A percentile compares a stretch with the other conserved stretches of the same genome.
These are phyloP conservation scores for Pythium rhizo-oryzae DNA, from an alignment of 352 stramenopile genomes.

Conservation along the genomic window DNA sequence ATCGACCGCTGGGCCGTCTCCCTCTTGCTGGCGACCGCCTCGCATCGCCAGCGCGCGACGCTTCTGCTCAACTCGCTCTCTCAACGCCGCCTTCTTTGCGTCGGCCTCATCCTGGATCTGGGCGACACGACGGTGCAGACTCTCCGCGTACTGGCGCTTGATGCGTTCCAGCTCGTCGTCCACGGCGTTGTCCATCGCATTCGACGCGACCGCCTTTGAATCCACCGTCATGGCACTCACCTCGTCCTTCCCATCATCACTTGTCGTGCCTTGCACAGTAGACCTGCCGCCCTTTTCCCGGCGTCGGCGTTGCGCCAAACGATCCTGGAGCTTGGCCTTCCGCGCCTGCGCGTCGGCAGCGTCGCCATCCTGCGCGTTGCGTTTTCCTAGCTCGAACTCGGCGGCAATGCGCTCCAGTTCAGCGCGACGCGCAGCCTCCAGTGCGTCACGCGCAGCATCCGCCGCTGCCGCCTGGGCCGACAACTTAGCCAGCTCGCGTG, in stretches of 20 bases:
- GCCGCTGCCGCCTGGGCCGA: constrained; percentile 16
- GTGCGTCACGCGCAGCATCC: constrained; percentile 15
- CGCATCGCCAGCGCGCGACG: constrained; percentile 12
- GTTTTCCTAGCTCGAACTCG: constrained; percentile 22
- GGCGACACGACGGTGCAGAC: constrained; percentile 1
- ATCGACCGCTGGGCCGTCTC: background rate
- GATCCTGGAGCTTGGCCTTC: constrained; percentile 14
- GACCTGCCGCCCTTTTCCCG: constrained; percentile 6
- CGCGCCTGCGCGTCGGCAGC: constrained; percentile 2
- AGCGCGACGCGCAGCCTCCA: constrained; percentile 25
- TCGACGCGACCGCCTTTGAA: background rate
- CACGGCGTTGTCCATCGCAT: constrained; percentile 10
- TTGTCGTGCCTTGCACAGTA: too few relatives aligned
- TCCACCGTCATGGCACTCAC: background rate
- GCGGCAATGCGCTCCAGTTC: constrained; percentile 32
- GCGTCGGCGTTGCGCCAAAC: constrained; percentile 9
- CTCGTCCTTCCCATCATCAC: background rate
- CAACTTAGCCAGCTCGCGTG: constrained; percentile 16
- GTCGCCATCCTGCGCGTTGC: background rate
- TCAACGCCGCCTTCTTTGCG: constrained; percentile 4
- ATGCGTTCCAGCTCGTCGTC: constrained; percentile 18
- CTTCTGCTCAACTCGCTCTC: constrained; percentile 19
- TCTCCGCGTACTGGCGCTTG: constrained; percentile 19
- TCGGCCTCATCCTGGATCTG: constrained; percentile 12
- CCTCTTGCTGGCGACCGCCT: background rate